A percentile compares a stretch with the other conserved stretches of the same genome.
Evolutionary conservation across 163 green algal genomes (phyloP).

Genomic region (Volvox carteri): DNA sequence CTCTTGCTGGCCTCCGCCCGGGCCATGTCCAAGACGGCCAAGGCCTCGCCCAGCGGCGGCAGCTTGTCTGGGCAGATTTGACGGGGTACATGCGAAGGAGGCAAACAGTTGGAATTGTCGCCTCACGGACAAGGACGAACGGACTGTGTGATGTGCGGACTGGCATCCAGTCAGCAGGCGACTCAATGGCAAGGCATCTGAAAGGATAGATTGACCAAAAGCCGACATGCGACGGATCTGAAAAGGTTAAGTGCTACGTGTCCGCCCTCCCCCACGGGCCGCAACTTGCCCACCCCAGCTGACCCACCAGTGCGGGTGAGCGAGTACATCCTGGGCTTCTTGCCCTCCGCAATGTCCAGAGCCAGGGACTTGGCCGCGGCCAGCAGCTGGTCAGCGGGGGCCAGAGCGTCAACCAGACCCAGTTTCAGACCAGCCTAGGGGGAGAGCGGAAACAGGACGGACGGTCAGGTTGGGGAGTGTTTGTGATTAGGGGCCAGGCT

Average conservation of each 20-base stretch:
- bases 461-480: neutral
- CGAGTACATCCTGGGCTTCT: conserved; percentile 69
- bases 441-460: neutral
- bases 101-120: too few species aligned
- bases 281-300: conserved; percentile 81
- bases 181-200: too few species aligned
- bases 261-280: conserved; percentile 85
- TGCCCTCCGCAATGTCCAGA: conserved; percentile 87
- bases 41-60: conserved; percentile 84
- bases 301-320: conserved; percentile 71
- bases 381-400: conserved; percentile 74
- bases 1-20: conserved; percentile 78
- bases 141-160: too few species aligned
- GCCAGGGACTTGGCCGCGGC: conserved; percentile 66
- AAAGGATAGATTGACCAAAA: too few species aligned
- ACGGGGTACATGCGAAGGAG: too few species aligned
- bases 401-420: conserved; percentile 93
- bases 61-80: conserved; percentile 91
- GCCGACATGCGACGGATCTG: too few species aligned
- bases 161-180: too few species aligned
- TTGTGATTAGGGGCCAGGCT: neutral
- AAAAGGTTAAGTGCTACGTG: too few species aligned
- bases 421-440: conserved; percentile 78
- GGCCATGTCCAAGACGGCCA: conserved; percentile 90
- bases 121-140: too few species aligned